Evolutionary conservation across 2,329 filamentous ascomycete genomes (phyloP).

Genomic region (Hymenoscyphus occultus): DNA sequence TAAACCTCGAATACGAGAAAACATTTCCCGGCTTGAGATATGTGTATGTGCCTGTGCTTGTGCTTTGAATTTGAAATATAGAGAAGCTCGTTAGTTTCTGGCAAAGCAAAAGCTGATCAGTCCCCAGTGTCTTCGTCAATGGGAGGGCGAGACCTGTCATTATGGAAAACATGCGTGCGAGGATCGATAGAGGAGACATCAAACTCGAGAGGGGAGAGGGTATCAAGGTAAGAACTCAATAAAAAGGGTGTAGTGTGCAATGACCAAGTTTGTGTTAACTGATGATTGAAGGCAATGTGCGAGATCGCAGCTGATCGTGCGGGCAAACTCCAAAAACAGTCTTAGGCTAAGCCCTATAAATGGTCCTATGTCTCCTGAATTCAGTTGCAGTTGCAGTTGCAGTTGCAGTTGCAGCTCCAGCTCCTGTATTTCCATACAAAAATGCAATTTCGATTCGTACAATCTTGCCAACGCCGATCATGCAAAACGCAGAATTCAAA

Average conservation of each 20-base stretch:
- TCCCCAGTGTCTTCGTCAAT: conserved; percentile 76
- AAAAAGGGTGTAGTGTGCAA: background rate
- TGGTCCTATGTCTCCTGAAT: conserved; percentile 13
- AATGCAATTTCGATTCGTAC: conserved; percentile 13
- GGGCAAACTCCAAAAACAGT: conserved; percentile 27
- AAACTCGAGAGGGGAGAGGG: conserved; percentile 67
- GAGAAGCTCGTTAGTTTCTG: background rate
- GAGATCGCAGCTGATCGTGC: conserved; percentile 83
- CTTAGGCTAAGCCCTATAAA: conserved; percentile 8
- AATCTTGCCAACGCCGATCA: conserved; percentile 20
- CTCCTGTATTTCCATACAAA: conserved; percentile 5
- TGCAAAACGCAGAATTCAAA: conserved; percentile 9
- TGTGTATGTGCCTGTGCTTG: conserved; percentile 47
- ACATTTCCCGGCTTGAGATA: conserved; percentile 79
- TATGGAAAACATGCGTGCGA: conserved; percentile 74
- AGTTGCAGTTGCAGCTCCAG: background rate
- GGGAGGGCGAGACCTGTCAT: conserved; percentile 70
- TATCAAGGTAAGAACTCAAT: conserved; percentile 57
- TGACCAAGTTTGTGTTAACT: conserved; percentile 1
- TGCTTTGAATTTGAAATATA: background rate
- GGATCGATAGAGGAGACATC: conserved; percentile 68
- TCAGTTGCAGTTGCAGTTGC: conserved; percentile 12
- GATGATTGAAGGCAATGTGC: conserved; percentile 65
- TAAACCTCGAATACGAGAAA: conserved; percentile 80
- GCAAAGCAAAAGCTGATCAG: conserved; percentile 19